Evolutionary conservation across 2,329 filamentous ascomycete genomes (phyloP), one percentile per base, ranked within the genome.

Genomic region (Falciphora oryzae): DNA sequence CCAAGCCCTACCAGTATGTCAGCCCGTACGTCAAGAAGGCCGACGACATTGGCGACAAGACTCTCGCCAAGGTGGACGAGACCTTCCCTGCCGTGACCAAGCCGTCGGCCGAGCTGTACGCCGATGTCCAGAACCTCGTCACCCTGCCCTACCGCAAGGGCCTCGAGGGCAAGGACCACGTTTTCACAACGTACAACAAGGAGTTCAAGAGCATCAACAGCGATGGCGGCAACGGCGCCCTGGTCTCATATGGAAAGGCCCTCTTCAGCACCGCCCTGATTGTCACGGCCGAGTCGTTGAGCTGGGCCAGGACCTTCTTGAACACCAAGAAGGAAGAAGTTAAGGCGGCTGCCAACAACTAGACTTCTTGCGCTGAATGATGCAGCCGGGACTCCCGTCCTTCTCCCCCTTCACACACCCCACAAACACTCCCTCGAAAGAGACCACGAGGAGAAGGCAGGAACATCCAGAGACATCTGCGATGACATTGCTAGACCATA

Each of bases 1-100:
- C 87, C 71, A 90, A 85, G 71, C 93, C 93, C 50, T 94, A 92
- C 80, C 83, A 85, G 73, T 95, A 91, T 75, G 85, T 96, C 68
- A 88, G 88, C 63, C 93, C 94, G 0, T 97, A 97, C 78, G 85
- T 96, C 69, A 82, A 86, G 75, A 92, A 89, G 76, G 93, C 88
- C 73, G 95, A 98, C 75, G 79, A 85, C 66, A 78, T 96, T 63
- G 90, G 89, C 69, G 88, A 92, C 76, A 82, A 91, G 74, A 85
- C 89, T n/a, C 82, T 94, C 68, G 80, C 77, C 71, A 86, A 83
- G 72, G 80, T 94, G 70, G 91, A 94, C 69, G 78, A 85, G 75
- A 84, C 80, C 68, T 89, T 93, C 75, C 91, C 91, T 63, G 81
- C 85, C 66, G 83, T 94, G 75, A 91, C 89, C 81, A 89, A 92